Base-by-base conservation (phyloP, 805 yeast species). In the Zygotorulaspora chibaensis region DNA sequence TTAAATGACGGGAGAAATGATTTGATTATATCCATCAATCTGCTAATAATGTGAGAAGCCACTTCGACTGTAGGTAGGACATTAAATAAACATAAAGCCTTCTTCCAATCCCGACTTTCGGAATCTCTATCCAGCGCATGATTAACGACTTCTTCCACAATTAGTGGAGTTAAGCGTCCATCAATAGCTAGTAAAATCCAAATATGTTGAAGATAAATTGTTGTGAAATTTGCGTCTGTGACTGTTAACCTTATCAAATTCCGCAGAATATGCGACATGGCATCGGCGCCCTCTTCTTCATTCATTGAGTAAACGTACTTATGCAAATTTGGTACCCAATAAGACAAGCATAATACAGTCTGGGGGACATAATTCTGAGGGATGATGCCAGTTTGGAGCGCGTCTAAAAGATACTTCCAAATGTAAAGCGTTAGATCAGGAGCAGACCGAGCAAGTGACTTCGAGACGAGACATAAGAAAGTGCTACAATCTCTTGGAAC, bases 71-170 rank as follows among this genome's bases (percentile, higher is more conserved):
- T 81, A 2, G 95, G 89, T 17, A 78, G 69, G 11, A 79, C 63
- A 0, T 83, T 75, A 52, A 87, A 68, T n/a, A 84, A 72, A 0
- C 83, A 73, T 2, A 83, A 73, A 5, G 81, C 74, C 38, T 75
- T 77, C 15, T 74, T 73, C 87, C 87, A 85, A 39, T 75, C 81
- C 31, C 78, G 75, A 3, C 83, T 84, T 53, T 83, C 87, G n/a
- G 87, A 81, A 53, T 83, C 84, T 57, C 83, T 79, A 52, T 85
- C 93, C 53, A 86, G 75, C 1, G 89, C 83, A 51, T 81, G 83
- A 2, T 81, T 77, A 5, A 87, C 77, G 17, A 85, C 77, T 56
- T 87, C 96, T 51, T 85, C 89, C 9, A 87, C 74, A 18, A 87
- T 68, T 2, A 79, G 63, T 1, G 75, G 70, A 3, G 77, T 74